phyloP scores from a whole-genome alignment of 2,329 filamentous ascomycete species.

The Biscogniauxia sp. region DNA sequence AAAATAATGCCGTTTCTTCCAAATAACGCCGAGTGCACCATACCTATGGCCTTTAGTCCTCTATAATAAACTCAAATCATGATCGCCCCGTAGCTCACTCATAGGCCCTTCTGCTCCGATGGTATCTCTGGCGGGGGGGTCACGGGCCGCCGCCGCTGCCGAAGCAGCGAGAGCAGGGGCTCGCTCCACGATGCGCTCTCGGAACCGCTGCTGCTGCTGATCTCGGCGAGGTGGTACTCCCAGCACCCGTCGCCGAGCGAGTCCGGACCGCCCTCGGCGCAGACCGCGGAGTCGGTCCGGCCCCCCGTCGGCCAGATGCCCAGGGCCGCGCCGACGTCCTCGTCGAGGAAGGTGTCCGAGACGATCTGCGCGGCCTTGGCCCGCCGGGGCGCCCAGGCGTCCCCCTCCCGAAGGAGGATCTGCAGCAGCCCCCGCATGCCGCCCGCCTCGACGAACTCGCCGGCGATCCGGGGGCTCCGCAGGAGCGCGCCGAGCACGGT shows the following conservation, averaged over 20 bases:
- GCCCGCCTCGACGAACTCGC: constrained; percentile 51
- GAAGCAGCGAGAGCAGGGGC: constrained; percentile 26
- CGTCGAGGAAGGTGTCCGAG: constrained; percentile 65
- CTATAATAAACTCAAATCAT: not conserved
- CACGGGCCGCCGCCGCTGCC: constrained; percentile 10
- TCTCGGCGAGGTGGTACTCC: constrained; percentile 48
- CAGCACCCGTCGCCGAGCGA: constrained; percentile 52
- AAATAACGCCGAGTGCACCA: not conserved
- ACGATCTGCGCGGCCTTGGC: constrained; percentile 57
- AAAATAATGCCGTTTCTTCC: not conserved
- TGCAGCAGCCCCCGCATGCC: constrained; percentile 56
- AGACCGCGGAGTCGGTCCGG: constrained; percentile 36
- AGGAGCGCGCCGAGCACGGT: constrained; percentile 56
- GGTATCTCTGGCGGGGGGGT: constrained; percentile 1
- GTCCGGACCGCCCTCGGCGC: constrained; percentile 29
- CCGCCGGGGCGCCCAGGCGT: constrained; percentile 49
- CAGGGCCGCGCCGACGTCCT: constrained; percentile 57
- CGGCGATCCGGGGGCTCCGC: constrained; percentile 50
- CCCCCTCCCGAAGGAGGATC: constrained; percentile 47
- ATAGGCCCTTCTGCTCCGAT: constrained; percentile 15
- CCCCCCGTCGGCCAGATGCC: constrained; percentile 53
- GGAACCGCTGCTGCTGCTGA: constrained; percentile 9
- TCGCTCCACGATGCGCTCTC: constrained; percentile 43
- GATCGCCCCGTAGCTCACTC: not conserved
- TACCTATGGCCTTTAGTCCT: not conserved